Percentiles rank a stretch among this genome's conserved stretches.
Conservation (phyloP, 768 basidiomycete species). For the Panaeolus papilionaceus region DNA sequence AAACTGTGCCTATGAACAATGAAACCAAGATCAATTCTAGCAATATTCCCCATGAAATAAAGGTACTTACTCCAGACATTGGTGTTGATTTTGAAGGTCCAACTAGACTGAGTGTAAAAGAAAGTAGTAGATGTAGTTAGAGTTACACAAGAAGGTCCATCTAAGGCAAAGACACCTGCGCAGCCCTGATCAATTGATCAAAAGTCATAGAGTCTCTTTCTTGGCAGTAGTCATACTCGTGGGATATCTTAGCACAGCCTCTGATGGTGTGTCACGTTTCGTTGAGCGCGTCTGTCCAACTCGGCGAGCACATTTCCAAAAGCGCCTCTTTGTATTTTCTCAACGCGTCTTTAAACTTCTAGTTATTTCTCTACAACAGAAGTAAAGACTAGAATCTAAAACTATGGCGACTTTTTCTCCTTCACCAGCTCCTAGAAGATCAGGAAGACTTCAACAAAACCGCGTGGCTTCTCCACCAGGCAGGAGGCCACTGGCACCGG, state of each 20-base stretch:
- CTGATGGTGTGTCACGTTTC: constrained; percentile 14
- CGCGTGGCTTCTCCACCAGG: constrained; percentile 30
- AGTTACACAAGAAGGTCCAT: constrained; percentile 9
- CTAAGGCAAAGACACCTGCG: constrained; percentile 4
- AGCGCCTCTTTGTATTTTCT: constrained; percentile 13
- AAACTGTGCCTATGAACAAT: constrained; percentile 70
- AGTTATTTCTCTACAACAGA: not conserved
- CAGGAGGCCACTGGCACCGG: constrained; percentile 42
- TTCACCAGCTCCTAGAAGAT: constrained; percentile 65
- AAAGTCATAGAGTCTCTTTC: constrained; percentile 3
- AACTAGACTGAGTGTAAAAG: not conserved
- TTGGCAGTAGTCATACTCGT: not conserved
- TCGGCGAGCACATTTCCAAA: not conserved
- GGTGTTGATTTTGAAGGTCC: not conserved
- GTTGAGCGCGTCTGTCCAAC: not conserved
- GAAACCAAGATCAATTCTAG: not conserved
- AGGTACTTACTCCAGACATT: constrained; percentile 1
- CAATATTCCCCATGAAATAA: not conserved
- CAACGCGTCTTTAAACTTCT: constrained; percentile 6
- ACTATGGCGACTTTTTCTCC: constrained; percentile 67
- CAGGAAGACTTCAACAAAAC: constrained; percentile 38
- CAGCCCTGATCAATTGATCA: constrained; percentile 13
- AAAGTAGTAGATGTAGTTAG: not conserved
- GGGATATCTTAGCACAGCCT: not conserved
- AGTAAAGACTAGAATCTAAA: not conserved